Evolutionary conservation across 2,329 filamentous ascomycete species (phyloP).

Genomic region (Dothistroma septosporum): DNA sequence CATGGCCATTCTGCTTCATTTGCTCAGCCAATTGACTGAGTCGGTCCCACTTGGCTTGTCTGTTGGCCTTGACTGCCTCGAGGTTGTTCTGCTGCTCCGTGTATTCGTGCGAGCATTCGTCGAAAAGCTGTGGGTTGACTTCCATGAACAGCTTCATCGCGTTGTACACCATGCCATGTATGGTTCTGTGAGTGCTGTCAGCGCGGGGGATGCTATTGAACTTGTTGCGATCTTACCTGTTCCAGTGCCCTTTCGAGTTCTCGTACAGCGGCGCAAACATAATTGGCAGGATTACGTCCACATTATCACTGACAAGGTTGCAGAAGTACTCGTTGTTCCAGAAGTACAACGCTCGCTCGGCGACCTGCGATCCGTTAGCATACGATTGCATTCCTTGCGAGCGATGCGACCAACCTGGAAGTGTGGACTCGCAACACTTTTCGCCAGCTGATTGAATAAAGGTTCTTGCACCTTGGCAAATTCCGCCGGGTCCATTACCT

Average conservation of each 20-base stretch:
- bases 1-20: constrained; percentile 32
- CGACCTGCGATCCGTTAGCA: constrained; percentile 55
- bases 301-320: constrained; percentile 97
- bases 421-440: constrained; percentile 95
- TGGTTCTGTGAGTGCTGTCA: constrained; percentile 62
- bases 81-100: constrained; percentile 93
- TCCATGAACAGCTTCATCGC: constrained; percentile 99
- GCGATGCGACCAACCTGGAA: constrained; percentile 62
- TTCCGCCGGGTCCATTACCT: constrained; percentile 98
- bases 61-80: constrained; percentile 72
- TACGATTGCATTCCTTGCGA: background rate
- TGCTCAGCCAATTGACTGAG: constrained; percentile 71
- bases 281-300: constrained; percentile 95
- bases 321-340: constrained; percentile 99
- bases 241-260: constrained; percentile 99
- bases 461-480: constrained; percentile 99
- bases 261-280: constrained; percentile 99
- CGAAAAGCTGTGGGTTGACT: constrained; percentile 96
- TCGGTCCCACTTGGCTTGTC: constrained; percentile 85
- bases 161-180: constrained; percentile 99
- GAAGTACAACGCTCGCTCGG: constrained; percentile 94
- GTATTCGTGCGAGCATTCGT: constrained; percentile 97
- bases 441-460: constrained; percentile 93
- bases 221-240: constrained; percentile 60
- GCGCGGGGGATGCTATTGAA: background rate